These are phyloP conservation scores for Exobasidium rhododendri DNA, from an alignment of 1,284 basidiomycete species.

Conservation along the genomic window DNA sequence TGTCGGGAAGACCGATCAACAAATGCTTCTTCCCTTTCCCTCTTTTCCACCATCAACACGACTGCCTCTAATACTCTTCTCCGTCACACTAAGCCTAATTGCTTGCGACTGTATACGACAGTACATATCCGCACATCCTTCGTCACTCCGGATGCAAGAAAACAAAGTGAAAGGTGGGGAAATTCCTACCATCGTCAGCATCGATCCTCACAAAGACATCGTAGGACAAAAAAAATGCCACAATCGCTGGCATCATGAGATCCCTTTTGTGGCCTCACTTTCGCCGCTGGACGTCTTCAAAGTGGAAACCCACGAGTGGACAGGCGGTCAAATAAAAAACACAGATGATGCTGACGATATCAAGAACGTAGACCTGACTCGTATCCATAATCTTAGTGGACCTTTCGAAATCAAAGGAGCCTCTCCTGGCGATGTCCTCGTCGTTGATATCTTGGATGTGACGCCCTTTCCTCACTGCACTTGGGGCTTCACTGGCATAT, in stretches of 20 bases:
- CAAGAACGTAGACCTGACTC: conserved; percentile 55
- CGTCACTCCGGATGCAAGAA: conserved; percentile 14
- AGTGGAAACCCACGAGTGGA: conserved; percentile 32
- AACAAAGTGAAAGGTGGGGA: conserved; percentile 19
- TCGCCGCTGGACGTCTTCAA: conserved; percentile 64
- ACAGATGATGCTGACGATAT: conserved; percentile 61
- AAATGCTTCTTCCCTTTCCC: neutral
- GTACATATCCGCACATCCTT: too few relatives aligned
- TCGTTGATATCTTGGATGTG: conserved; percentile 74
- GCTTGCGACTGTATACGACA: too few relatives aligned
- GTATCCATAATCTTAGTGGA: conserved; percentile 69
- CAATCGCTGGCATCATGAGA: conserved; percentile 55
- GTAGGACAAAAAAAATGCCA: conserved; percentile 26
- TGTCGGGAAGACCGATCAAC: too few relatives aligned
- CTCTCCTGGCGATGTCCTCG: conserved; percentile 73
- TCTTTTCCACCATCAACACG: too few relatives aligned
- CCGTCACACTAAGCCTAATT: neutral
- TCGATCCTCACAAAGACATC: conserved; percentile 23
- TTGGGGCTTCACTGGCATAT: conserved; percentile 68
- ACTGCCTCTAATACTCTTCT: neutral
- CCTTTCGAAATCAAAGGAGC: conserved; percentile 72
- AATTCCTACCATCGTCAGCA: conserved; percentile 23
- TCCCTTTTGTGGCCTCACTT: conserved; percentile 44
- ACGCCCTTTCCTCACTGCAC: conserved; percentile 71
- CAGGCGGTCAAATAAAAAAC: conserved; percentile 30